Evolutionary conservation across 441 rosid genomes (phyloP).

Genomic region (Lepidium campestre): DNA sequence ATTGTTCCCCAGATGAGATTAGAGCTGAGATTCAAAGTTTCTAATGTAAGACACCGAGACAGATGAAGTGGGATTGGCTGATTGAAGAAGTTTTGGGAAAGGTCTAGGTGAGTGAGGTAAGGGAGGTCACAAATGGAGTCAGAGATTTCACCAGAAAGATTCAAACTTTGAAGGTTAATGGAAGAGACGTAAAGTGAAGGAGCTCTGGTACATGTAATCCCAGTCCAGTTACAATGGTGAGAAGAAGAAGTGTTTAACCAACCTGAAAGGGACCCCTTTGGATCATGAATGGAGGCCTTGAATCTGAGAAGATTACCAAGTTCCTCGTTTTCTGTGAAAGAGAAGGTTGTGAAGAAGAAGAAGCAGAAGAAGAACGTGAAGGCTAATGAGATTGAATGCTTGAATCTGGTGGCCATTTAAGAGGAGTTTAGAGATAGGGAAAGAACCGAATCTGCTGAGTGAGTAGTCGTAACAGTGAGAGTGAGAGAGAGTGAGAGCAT

Average conservation of each 20-base stretch:
- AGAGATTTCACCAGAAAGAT: conserved; percentile 88
- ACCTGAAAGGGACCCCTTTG: conserved; percentile 52
- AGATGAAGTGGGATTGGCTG: conserved; percentile 84
- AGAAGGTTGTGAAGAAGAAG: conserved; percentile 24
- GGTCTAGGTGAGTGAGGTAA: conserved; percentile 57
- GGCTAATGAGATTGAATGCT: conserved; percentile 28
- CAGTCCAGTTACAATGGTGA: conserved; percentile 88
- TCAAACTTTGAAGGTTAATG: conserved; percentile 61
- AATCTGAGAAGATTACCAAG: conserved; percentile 55
- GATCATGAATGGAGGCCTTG: conserved; percentile 68
- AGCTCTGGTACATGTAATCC: conserved; percentile 52
- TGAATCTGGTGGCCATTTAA: conserved; percentile 52
- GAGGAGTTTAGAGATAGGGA: conserved; percentile 28
- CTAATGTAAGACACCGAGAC: conserved; percentile 61
- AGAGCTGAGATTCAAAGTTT: conserved; percentile 72
- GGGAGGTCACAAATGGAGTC: conserved; percentile 59
- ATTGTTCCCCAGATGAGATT: conserved; percentile 92
- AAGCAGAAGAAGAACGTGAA: conserved; percentile 37
- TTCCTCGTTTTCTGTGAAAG: conserved; percentile 51
- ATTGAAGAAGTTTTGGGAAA: conserved; percentile 70
- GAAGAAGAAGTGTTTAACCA: conserved; percentile 59
- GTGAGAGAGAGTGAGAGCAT: neutral
- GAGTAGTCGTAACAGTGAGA: neutral
- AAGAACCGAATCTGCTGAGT: conserved; percentile 16
- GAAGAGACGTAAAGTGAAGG: conserved; percentile 56